Conservation (phyloP, 805 yeast genomes). For the Kurtzmaniella cleridarum region DNA sequence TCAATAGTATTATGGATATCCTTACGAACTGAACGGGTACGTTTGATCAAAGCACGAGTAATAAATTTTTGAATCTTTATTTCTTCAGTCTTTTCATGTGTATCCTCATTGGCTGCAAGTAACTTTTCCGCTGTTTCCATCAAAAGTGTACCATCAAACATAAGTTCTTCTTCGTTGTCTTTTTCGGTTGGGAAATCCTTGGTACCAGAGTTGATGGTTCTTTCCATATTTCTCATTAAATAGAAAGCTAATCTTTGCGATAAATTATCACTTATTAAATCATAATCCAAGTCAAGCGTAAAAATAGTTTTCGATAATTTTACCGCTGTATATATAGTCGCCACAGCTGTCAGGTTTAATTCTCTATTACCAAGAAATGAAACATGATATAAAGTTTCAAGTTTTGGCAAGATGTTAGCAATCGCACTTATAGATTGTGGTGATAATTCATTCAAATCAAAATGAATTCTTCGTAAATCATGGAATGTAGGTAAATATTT, state of each 20-base stretch:
- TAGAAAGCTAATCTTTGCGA: constrained; percentile 52
- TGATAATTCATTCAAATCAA: constrained; percentile 48
- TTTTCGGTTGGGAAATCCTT: constrained; percentile 8
- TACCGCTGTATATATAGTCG: constrained; percentile 45
- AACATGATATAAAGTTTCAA: constrained; percentile 46
- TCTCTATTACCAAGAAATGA: constrained; percentile 49
- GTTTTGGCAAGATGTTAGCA: constrained; percentile 42
- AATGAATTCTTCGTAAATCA: constrained; percentile 46
- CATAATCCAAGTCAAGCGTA: constrained; percentile 51
- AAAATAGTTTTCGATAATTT: constrained; percentile 42
- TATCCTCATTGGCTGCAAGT: constrained; percentile 38
- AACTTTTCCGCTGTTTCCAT: constrained; percentile 70
- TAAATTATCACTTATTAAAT: constrained; percentile 45
- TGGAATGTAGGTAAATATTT: constrained; percentile 42
- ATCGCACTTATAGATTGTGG: constrained; percentile 44
- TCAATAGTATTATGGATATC: constrained; percentile 51
- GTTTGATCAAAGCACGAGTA: constrained; percentile 45
- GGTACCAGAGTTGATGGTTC: constrained; percentile 28
- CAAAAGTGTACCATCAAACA: constrained; percentile 70
- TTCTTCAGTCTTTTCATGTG: constrained; percentile 29
- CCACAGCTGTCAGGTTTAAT: constrained; percentile 40
- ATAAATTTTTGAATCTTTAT: constrained; percentile 39
- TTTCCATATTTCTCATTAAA: constrained; percentile 53
- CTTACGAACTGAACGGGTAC: constrained; percentile 43
- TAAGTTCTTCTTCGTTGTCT: constrained; percentile 45